Evolutionary conservation across 2,329 filamentous ascomycete species (phyloP), one percentile per base, ranked within the genome.

Genomic region (Pyrenochaeta sp.): DNA sequence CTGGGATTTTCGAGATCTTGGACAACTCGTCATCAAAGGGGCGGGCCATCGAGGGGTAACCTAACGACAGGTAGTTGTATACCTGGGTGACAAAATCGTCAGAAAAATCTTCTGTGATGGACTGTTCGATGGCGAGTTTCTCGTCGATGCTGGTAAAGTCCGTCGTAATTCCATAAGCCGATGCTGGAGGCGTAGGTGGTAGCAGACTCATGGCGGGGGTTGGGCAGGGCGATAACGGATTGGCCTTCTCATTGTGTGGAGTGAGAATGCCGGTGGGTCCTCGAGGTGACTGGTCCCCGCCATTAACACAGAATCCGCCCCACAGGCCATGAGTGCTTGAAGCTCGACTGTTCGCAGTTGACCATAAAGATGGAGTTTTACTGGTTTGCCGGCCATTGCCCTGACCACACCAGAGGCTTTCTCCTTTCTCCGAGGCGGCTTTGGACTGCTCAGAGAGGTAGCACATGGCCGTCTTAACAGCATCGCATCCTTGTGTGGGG

Each of bases 1-100:
- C 71, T 0, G 85, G 72, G 6, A 96, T 87, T 9, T 84, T 82
- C 29, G 88, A 90, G 51, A 97, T 96, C 71, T 90, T 91, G 63
- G 88, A 86, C 17, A 98, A 81, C 78, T 98, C 94, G 10, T 88
- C 84, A 69, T 98, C 94, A 69, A 91, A 98, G 32, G 86, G 84
- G 18, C 89, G 86, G 10, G 93, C 94, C 67, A 92, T 87, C 30
- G 91, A 88, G 2, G 94, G 93, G 74, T 97, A 97, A 4, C 94
- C 94, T 4, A 98, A 83, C 0, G 92, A 96, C 14, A 98, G 83
- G 75, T 98, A 98, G 75, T 98, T 97, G 82, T 96, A 98, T 7
- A 98, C 93, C 75, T 98, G 94, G 0, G 93, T 97, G 50, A 97
- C 87, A 72, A 97, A 97, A 3, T 82, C 82, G 72, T 97, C 91